Evolutionary conservation across 1,284 basidiomycete genomes (phyloP).

Genomic region (Naganishia albida): DNA sequence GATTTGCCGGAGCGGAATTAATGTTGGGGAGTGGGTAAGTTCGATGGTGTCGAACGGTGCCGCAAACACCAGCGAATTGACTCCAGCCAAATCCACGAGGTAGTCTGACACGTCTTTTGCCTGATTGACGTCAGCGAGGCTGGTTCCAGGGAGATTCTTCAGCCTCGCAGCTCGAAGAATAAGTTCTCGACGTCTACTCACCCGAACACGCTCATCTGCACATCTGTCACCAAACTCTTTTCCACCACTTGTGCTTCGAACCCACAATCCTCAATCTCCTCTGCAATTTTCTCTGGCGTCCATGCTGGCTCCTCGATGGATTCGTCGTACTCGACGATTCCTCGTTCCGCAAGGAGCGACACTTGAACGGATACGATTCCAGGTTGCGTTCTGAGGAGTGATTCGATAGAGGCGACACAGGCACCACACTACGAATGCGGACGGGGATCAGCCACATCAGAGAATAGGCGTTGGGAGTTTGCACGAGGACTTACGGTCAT

Average conservation of each 20-base stretch:
- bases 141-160: background rate
- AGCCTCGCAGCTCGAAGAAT: background rate
- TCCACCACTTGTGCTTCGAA: conserved; percentile 54
- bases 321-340: conserved; percentile 79
- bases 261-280: conserved; percentile 58
- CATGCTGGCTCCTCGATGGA: conserved; percentile 56
- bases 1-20: conserved; percentile 78
- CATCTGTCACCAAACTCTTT: conserved; percentile 44
- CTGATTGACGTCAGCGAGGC: conserved; percentile 13
- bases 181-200: conserved; percentile 30
- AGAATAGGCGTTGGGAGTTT: background rate
- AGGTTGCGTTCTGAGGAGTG: conserved; percentile 75
- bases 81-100: conserved; percentile 70
- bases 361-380: conserved; percentile 89
- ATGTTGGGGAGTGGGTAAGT: conserved; percentile 71
- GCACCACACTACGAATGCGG: conserved; percentile 52
- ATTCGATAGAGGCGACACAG: conserved; percentile 75
- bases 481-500: conserved; percentile 47
- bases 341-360: conserved; percentile 89
- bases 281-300: conserved; percentile 75
- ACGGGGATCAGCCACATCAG: background rate
- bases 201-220: conserved; percentile 51
- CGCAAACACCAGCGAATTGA: conserved; percentile 70
- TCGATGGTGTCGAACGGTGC: conserved; percentile 71
- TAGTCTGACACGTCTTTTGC: conserved; percentile 24